Percentiles rank a stretch among this genome's conserved stretches.
Conservation (phyloP, 495 filamentous ascomycete genomes). For the Jackrogersella minutella region DNA sequence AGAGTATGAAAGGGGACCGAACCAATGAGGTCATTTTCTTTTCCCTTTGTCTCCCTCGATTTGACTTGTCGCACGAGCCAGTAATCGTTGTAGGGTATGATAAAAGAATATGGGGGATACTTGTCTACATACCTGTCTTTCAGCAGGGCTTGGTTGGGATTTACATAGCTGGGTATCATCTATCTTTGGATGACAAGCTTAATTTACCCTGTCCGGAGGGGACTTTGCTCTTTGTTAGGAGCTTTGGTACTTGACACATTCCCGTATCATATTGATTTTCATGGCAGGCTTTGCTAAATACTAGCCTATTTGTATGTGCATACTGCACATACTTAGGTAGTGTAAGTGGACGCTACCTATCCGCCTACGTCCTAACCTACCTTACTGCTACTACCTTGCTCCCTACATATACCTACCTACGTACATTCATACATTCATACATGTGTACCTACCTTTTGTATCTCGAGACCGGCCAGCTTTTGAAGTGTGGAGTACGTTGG, state of each 20-base stretch:
- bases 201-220: conserved; percentile 32
- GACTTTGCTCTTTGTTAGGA: conserved; percentile 25
- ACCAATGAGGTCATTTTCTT: conserved; percentile 32
- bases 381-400: neutral
- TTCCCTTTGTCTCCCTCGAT: conserved; percentile 36
- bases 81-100: neutral
- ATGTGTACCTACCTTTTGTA: neutral
- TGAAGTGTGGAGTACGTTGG: conserved; percentile 8
- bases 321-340: conserved; percentile 2
- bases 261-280: no score
- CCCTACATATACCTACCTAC: neutral
- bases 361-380: neutral
- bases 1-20: conserved; percentile 25
- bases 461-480: conserved; percentile 11
- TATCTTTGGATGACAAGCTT: conserved; percentile 28
- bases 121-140: conserved; percentile 10
- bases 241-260: conserved; percentile 14
- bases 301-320: neutral
- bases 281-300: conserved; percentile 1
- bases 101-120: neutral
- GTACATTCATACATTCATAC: neutral
- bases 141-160: conserved; percentile 12
- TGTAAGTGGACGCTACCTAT: conserved; percentile 6
- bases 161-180: no score
- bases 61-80: conserved; percentile 26